Evolutionary conservation across 371 early-diverging fungal genomes (phyloP).

Genomic region (Umbelopsis sp.): DNA sequence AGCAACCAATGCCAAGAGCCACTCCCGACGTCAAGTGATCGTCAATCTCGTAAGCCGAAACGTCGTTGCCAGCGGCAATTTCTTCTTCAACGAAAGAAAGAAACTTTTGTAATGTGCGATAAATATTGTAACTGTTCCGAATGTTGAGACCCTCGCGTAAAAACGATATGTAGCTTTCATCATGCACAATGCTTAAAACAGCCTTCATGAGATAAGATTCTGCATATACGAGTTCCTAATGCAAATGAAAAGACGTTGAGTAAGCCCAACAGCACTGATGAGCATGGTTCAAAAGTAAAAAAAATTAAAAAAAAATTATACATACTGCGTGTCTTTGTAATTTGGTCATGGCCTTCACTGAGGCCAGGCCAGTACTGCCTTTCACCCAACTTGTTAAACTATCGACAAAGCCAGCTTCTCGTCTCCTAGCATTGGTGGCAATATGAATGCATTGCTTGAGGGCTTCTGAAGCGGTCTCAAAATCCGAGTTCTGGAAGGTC

Average conservation of each 20-base stretch:
- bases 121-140: conserved; percentile 64
- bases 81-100: conserved; percentile 45
- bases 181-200: conserved; percentile 65
- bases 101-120: conserved; percentile 60
- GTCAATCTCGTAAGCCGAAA: conserved; percentile 49
- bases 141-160: conserved; percentile 77
- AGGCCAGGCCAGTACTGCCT: conserved; percentile 35
- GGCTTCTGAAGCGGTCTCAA: conserved; percentile 61
- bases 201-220: conserved; percentile 74
- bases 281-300: background rate
- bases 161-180: conserved; percentile 73
- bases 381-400: conserved; percentile 43
- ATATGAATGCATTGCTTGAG: conserved; percentile 61
- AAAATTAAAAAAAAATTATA: background rate
- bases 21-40: conserved; percentile 77
- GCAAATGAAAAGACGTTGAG: background rate
- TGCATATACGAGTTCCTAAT: conserved; percentile 70
- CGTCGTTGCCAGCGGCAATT: conserved; percentile 31
- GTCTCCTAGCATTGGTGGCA: conserved; percentile 55
- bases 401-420: conserved; percentile 38
- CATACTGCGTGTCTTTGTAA: conserved; percentile 71
- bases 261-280: background rate
- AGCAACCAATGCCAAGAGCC: conserved; percentile 67
- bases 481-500: conserved; percentile 73
- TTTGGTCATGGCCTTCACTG: conserved; percentile 62